These are phyloP conservation scores for Pseudozyma tsukubaensis DNA, from an alignment of 1,284 basidiomycete genomes.

Conservation along the genomic window DNA sequence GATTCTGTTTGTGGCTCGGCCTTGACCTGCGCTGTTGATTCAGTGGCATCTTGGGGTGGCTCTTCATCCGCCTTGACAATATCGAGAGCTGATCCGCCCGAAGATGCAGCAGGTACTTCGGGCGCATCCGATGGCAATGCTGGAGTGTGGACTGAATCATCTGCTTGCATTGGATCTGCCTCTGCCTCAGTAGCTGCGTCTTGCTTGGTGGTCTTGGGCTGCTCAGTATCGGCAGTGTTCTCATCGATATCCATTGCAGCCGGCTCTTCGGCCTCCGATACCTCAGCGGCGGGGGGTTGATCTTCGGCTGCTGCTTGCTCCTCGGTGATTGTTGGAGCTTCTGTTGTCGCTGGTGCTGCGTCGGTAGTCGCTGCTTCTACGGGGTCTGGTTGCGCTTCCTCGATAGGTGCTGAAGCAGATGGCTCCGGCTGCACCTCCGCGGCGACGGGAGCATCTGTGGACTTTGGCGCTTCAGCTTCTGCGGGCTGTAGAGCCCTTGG, in stretches of 20 bases:
- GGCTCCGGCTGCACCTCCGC: neutral
- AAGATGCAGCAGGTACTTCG: constrained; percentile 2
- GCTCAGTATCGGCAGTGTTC: constrained; percentile 1
- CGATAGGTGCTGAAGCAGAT: neutral
- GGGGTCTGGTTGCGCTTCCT: neutral
- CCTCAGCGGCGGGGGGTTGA: neutral
- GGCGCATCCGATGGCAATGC: constrained; percentile 20
- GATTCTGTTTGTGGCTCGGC: constrained; percentile 14
- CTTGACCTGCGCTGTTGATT: constrained; percentile 9
- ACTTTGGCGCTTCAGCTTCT: constrained; percentile 2
- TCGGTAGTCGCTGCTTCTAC: constrained; percentile 1
- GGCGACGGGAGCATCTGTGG: neutral
- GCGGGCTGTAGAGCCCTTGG: constrained; percentile 19
- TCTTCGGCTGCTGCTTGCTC: neutral
- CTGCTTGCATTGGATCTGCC: constrained; percentile 32
- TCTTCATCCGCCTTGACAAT: constrained; percentile 1
- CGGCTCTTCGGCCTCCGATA: constrained; percentile 2
- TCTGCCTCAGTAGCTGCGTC: constrained; percentile 7
- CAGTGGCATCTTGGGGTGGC: neutral
- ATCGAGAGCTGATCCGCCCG: neutral
- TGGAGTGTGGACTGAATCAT: constrained; percentile 35
- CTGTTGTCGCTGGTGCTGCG: constrained; percentile 1
- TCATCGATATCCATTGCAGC: constrained; percentile 39
- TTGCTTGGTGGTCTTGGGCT: neutral
- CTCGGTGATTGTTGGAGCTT: neutral